Evolutionary conservation across 108 stramenopile species (phyloP).

Genomic region (Nitzschia sp.): DNA sequence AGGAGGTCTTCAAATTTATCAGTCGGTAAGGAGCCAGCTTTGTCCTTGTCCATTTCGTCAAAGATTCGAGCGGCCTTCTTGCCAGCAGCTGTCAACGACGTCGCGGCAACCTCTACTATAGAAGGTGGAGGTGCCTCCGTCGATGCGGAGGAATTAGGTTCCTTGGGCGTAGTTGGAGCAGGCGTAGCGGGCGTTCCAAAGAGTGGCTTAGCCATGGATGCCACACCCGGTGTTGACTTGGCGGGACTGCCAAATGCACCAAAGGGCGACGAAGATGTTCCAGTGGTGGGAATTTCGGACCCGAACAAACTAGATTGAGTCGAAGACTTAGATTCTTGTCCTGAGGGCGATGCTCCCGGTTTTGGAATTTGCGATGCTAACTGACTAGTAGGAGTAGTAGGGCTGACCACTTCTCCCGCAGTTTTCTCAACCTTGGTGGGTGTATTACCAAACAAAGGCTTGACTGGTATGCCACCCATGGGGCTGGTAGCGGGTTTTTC

Average conservation of each 20-base stretch:
- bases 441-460: conserved; percentile 24
- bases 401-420: too few species aligned
- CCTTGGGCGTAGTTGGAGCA: background rate
- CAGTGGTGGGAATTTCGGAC: background rate
- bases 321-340: too few species aligned
- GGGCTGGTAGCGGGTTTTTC: conserved; percentile 5
- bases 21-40: conserved; percentile 41
- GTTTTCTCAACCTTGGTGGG: background rate
- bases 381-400: background rate
- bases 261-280: background rate
- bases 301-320: background rate
- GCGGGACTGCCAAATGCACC: background rate
- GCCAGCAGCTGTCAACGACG: background rate
- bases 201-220: conserved; percentile 3
- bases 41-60: conserved; percentile 48
- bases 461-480: conserved; percentile 9
- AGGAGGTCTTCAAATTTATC: conserved; percentile 61
- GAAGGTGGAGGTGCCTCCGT: background rate
- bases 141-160: background rate
- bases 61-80: conserved; percentile 28
- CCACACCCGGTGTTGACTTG: background rate
- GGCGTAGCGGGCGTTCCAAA: conserved; percentile 13
- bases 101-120: background rate
- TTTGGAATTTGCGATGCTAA: background rate
- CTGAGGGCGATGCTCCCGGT: too few species aligned